Evolutionary conservation across 2,329 filamentous ascomycete genomes (phyloP), one percentile per base, ranked within the genome.

Genomic region (Pseudogymnoascus sp.): DNA sequence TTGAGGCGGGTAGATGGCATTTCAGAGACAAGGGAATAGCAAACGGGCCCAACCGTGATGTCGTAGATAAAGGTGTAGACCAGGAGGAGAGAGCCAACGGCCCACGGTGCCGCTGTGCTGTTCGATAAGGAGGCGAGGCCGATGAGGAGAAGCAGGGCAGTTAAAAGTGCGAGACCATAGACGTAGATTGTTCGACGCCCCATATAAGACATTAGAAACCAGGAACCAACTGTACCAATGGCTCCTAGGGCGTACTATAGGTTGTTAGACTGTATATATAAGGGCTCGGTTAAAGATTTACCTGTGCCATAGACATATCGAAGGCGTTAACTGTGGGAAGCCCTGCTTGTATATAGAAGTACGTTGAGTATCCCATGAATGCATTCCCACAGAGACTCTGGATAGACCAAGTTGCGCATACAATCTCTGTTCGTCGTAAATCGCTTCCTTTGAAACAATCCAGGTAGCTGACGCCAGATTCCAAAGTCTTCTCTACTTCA

Each of bases 381-480:
- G 82, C 82, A 72, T 85, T 86, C 65, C 85, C 85, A 69, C 82
- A 84, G 9, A 87, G 75, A 70, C 85, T 86, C 72, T 87, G 84
- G 63, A 86, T 86, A 5, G 82, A 83, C 83, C 83, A 87, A 6
- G 84, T 82, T 68, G 84, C 53, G 61, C 76, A 74, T 1, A 78
- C 76, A 26, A 83, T 80, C 66, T 90, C 91, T 1, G 91, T 96
- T 26, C 92, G 85, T 64, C 91, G 88, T 59, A 88, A 78, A 72
- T 96, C 88, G 11, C 84, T 83, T 10, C 91, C 91, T 73, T 82
- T 87, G 82, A 96, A 96, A 77, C 91, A 96, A 74, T 96, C 91
- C 69, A 83, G 76, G 74, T 95, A 96, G 62, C 81, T 86, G 5
- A 89, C 85, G 31, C 91, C 91, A 6, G 78, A 77, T 3, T 89